Conservation (phyloP, 192 early-diverging fungal genomes). For the Phlyctochytrium bullatum region DNA sequence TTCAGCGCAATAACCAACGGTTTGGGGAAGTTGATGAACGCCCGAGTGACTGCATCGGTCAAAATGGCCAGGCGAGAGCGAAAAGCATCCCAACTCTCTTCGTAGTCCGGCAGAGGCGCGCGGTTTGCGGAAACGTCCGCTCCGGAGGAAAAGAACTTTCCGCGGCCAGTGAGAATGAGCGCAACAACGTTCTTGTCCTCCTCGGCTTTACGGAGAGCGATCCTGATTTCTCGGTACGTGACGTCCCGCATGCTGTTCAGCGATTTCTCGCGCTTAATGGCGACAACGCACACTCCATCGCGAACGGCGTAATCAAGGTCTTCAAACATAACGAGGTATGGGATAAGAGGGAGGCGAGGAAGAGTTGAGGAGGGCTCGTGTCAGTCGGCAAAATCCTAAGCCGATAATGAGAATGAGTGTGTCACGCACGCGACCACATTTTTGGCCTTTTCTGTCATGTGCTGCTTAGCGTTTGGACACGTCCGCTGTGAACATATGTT, state of each 20-base stretch:
- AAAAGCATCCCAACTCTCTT: slow-evolving; percentile 15
- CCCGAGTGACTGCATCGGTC: slow-evolving; percentile 3
- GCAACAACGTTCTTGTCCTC: slow-evolving; percentile 12
- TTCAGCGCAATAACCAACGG: slow-evolving; percentile 28
- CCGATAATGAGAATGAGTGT: no score
- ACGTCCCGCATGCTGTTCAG: slow-evolving; percentile 23
- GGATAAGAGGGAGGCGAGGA: no score
- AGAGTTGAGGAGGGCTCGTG: no score
- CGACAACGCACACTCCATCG: no score
- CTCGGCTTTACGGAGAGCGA: slow-evolving; percentile 11
- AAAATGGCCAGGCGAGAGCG: slow-evolving; percentile 20
- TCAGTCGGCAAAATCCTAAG: no score
- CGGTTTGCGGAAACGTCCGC: slow-evolving; percentile 23
- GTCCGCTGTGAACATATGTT: no score
- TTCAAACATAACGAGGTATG: no score
- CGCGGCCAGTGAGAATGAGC: slow-evolving; percentile 36
- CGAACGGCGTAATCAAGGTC: no score
- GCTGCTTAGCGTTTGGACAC: no score
- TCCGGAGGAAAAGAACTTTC: slow-evolving; percentile 32
- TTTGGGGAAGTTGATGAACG: slow-evolving; percentile 24
- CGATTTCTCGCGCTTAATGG: no score
- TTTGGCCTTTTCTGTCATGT: no score
- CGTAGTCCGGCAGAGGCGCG: not conserved
- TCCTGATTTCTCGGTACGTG: slow-evolving; percentile 20
- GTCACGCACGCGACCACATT: no score